phyloP scores from a whole-genome alignment of 2,329 filamentous ascomycete species.

The Paecilomyces variotii region DNA sequence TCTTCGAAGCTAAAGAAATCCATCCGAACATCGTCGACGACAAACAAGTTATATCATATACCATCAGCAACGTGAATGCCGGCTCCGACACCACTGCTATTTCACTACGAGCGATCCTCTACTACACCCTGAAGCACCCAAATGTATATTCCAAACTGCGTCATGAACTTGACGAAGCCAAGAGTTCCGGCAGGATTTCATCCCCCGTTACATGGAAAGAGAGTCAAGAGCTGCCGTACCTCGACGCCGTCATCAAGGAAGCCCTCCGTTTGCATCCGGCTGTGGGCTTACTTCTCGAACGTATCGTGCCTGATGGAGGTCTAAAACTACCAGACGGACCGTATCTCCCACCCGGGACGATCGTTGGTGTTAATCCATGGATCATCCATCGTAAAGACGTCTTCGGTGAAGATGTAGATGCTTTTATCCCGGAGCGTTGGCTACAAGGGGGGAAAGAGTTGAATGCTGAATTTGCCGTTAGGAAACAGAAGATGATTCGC shows the following conservation, averaged over 20 bases:
- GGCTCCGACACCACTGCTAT: constrained; percentile 31
- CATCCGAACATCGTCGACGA: constrained; percentile 15
- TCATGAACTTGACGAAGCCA: constrained; percentile 39
- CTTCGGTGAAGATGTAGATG: constrained; percentile 14
- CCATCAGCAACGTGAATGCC: constrained; percentile 21
- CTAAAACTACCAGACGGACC: constrained; percentile 13
- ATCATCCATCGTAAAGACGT: constrained; percentile 17
- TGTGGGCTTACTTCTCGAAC: constrained; percentile 16
- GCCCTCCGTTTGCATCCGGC: constrained; percentile 18
- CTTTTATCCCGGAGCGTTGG: constrained; percentile 17
- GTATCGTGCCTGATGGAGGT: constrained; percentile 15
- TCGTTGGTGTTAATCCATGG: constrained; percentile 26
- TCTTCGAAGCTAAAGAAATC: constrained; percentile 4
- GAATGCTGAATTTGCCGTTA: background rate
- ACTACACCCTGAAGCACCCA: constrained; percentile 20
- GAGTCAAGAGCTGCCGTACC: constrained; percentile 18
- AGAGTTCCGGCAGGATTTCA: constrained; percentile 6
- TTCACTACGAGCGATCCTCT: constrained; percentile 23
- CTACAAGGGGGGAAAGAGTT: constrained; percentile 2
- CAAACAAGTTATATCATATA: constrained; percentile 17
- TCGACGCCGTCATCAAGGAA: constrained; percentile 23
- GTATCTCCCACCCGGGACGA: constrained; percentile 17
- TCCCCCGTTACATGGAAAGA: constrained; percentile 15
- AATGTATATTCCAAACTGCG: constrained; percentile 31
- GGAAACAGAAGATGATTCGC: background rate